These are phyloP conservation scores for Venturia asperata DNA, from an alignment of 2,329 filamentous ascomycete genomes.

Conservation along the genomic window DNA sequence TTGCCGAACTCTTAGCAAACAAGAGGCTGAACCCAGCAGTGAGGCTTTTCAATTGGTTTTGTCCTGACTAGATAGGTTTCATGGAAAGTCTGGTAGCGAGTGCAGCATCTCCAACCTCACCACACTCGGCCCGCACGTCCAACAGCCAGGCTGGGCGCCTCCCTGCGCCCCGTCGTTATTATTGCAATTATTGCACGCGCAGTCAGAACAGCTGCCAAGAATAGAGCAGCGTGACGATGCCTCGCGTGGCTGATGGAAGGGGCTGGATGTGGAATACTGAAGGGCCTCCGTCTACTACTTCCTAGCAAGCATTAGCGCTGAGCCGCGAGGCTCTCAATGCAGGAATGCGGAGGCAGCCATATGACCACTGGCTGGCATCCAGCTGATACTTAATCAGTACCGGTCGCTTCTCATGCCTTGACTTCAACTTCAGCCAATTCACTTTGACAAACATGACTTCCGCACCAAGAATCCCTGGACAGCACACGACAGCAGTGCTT, in stretches of 20 bases:
- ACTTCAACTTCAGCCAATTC: not conserved
- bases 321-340: slow-evolving; percentile 7
- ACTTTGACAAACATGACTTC: not conserved
- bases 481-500: slow-evolving; percentile 6
- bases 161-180: not conserved
- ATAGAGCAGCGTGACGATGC: not conserved
- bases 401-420: too few species aligned
- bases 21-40: not conserved
- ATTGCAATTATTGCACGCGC: not conserved
- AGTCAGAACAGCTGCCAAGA: not conserved
- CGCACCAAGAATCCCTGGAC: not conserved
- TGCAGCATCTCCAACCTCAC: not conserved
- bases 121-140: not conserved
- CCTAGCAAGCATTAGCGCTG: not conserved
- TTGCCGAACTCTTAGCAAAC: not conserved
- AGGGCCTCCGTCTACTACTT: too few species aligned
- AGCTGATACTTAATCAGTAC: not conserved
- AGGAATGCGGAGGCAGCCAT: not conserved
- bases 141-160: not conserved
- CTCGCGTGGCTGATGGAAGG: not conserved
- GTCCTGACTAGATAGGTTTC: not conserved
- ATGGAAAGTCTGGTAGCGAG: not conserved
- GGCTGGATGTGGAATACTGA: not conserved
- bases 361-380: not conserved
- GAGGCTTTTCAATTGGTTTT: not conserved